Conservation (phyloP, 225 moss, liverwort and hornwort genomes). For the Polytrichum commune region DNA sequence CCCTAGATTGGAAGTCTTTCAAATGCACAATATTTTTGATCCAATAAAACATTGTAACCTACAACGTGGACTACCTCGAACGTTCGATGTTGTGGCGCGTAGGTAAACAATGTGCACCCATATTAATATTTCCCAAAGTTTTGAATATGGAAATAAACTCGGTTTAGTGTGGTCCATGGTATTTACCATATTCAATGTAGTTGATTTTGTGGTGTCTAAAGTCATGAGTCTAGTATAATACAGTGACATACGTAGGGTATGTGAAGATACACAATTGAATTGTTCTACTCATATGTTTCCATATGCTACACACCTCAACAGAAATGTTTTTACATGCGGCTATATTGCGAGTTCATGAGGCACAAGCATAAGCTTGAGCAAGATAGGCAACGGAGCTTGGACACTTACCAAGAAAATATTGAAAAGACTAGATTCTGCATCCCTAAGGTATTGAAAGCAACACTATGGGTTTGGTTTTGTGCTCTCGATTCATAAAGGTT, state of each 20-base stretch:
- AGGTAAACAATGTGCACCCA: not conserved
- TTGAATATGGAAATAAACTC: too few species aligned
- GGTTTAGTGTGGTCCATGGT: too few species aligned
- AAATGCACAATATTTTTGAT: not conserved
- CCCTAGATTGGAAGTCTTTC: not conserved
- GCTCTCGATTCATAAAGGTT: too few species aligned
- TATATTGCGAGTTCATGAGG: conserved; percentile 74
- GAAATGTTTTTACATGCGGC: conserved; percentile 77
- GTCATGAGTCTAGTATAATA: too few species aligned
- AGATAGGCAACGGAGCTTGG: conserved; percentile 42
- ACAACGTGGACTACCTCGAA: too few species aligned
- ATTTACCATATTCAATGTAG: too few species aligned
- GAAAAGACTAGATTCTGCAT: conserved; percentile 50
- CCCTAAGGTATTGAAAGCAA: conserved; percentile 51
- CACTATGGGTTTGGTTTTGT: too few species aligned
- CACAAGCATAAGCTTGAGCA: conserved; percentile 56
- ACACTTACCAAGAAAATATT: conserved; percentile 59
- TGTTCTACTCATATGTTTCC: not conserved
- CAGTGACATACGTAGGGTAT: not conserved
- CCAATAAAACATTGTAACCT: too few species aligned
- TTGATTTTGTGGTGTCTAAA: too few species aligned
- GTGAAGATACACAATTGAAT: not conserved
- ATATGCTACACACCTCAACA: conserved; percentile 16
- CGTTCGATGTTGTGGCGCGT: not conserved
- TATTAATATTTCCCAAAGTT: not conserved